Conservation (phyloP, 1,284 basidiomycete genomes). For the Hemileccinum hortonii region DNA sequence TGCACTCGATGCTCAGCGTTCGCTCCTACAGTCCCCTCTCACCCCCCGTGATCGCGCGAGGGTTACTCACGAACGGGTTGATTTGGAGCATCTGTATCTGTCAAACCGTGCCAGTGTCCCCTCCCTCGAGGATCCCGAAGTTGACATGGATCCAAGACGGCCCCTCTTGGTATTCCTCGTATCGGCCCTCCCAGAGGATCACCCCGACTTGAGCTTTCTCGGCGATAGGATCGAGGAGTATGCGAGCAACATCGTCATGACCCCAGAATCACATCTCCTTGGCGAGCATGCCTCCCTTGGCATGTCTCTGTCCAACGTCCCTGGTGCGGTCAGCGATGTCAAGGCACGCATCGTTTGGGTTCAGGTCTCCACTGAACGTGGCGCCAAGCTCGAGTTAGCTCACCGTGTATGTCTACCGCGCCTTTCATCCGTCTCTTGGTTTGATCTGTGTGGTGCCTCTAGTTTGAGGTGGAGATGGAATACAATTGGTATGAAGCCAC, state of each 20-base stretch:
- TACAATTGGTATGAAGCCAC: slow-evolving; percentile 84
- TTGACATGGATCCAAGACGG: slow-evolving; percentile 33
- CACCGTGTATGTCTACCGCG: slow-evolving; percentile 24
- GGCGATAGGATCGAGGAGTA: slow-evolving; percentile 49
- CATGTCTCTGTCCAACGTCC: slow-evolving; percentile 46
- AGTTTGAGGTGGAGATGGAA: slow-evolving; percentile 83
- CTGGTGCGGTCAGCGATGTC: slow-evolving; percentile 70
- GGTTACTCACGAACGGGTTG: slow-evolving; percentile 22
- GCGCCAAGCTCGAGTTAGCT: slow-evolving; percentile 59
- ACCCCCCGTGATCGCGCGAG: slow-evolving; percentile 11
- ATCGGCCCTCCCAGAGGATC: slow-evolving; percentile 58
- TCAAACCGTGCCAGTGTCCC: slow-evolving; percentile 57
- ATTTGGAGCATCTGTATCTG: slow-evolving; percentile 45
- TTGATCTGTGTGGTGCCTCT: background rate
- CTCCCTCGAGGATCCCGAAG: background rate
- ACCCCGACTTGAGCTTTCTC: slow-evolving; percentile 51
- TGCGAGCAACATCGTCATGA: slow-evolving; percentile 50
- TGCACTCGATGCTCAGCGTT: slow-evolving; percentile 22
- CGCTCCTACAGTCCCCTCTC: slow-evolving; percentile 13
- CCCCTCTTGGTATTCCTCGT: slow-evolving; percentile 75
- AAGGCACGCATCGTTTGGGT: slow-evolving; percentile 70
- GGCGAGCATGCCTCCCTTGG: slow-evolving; percentile 44
- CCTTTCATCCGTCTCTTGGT: no score
- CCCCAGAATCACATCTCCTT: slow-evolving; percentile 49
- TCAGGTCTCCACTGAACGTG: slow-evolving; percentile 64